Percentiles rank a stretch among this genome's conserved stretches.
These are phyloP conservation scores for Cochlearia excelsa DNA, from an alignment of 345 rosid species.

Conservation along the genomic window DNA sequence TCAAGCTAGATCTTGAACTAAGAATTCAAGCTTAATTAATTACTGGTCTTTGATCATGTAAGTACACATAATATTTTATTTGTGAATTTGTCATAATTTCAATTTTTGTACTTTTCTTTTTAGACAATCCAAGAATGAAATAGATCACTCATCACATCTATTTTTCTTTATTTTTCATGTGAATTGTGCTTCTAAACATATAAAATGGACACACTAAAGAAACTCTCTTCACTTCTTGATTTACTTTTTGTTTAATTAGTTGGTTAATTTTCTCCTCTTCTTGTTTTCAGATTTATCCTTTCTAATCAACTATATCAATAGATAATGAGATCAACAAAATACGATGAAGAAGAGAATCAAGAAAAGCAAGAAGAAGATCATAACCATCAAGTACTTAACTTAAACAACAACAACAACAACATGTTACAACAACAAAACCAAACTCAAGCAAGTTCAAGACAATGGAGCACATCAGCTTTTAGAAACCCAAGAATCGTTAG, in stretches of 20 bases:
- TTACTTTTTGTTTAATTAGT: background rate
- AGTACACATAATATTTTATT: constrained; percentile 1
- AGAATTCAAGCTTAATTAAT: constrained; percentile 5
- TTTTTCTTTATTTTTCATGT: constrained; percentile 18
- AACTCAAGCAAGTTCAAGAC: constrained; percentile 49
- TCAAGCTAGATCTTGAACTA: constrained; percentile 26
- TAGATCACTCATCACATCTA: constrained; percentile 1
- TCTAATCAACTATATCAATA: background rate
- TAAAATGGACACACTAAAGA: background rate
- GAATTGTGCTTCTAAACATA: constrained; percentile 2
- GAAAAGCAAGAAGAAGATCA: constrained; percentile 60
- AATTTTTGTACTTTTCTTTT: constrained; percentile 1
- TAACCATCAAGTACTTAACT: constrained; percentile 20
- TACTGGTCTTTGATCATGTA: constrained; percentile 23
- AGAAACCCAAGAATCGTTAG: constrained; percentile 90
- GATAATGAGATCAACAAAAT: constrained; percentile 46
- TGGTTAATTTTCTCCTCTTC: background rate
- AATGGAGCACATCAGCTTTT: constrained; percentile 66
- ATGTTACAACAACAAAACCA: constrained; percentile 30
- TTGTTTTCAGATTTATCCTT: constrained; percentile 32
- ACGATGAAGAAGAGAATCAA: constrained; percentile 36
- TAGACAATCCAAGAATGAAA: constrained; percentile 1
- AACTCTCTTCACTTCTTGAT: background rate
- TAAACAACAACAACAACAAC: constrained; percentile 11
- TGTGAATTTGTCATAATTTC: background rate